A percentile compares a stretch with the other conserved stretches of the same genome.
phyloP scores from a whole-genome alignment of 805 yeast genomes.

The Yamadazyma scolyti region DNA sequence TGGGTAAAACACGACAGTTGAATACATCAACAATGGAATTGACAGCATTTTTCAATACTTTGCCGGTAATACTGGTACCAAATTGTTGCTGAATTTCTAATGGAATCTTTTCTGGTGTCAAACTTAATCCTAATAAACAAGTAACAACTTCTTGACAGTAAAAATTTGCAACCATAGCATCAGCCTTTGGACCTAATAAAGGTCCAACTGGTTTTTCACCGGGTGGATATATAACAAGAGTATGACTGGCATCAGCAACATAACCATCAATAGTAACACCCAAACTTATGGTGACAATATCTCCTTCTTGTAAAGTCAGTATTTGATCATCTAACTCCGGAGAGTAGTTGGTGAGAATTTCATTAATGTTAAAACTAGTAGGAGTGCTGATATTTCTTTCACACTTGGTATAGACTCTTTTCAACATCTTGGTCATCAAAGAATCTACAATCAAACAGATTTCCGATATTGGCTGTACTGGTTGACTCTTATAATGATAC shows the following conservation, averaged over 20 bases:
- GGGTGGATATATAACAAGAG: conserved; percentile 77
- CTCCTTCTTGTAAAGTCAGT: conserved; percentile 63
- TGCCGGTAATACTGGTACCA: conserved; percentile 56
- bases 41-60: conserved; percentile 66
- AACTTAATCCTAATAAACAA: conserved; percentile 65
- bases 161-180: conserved; percentile 84
- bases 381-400: conserved; percentile 95
- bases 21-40: conserved; percentile 84
- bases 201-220: conserved; percentile 71
- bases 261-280: conserved; percentile 97
- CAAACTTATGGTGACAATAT: conserved; percentile 75
- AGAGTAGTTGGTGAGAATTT: conserved; percentile 71
- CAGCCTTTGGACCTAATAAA: conserved; percentile 78
- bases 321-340: conserved; percentile 75
- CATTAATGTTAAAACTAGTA: conserved; percentile 82
- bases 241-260: conserved; percentile 82
- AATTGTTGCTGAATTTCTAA: conserved; percentile 36
- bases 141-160: conserved; percentile 87
- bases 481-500: conserved; percentile 53
- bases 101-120: conserved; percentile 75
- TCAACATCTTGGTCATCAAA: conserved; percentile 58
- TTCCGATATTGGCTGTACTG: conserved; percentile 55
- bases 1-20: conserved; percentile 85
- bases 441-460: conserved; percentile 82
- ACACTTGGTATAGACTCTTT: conserved; percentile 54